phyloP scores from a whole-genome alignment of 1,139 yeast species.

The Pichia sp. region DNA sequence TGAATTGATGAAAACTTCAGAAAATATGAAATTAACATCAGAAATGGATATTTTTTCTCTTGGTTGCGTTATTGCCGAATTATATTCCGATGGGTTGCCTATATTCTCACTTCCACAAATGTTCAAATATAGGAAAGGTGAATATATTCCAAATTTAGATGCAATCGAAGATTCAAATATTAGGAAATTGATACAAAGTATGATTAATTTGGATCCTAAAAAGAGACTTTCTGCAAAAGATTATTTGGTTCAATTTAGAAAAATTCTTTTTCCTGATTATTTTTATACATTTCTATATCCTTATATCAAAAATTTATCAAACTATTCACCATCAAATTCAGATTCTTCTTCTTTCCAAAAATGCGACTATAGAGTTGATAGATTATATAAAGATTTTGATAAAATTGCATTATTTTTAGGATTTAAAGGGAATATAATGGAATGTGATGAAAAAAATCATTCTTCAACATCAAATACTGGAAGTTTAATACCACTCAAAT shows the following conservation, averaged over 20 bases:
- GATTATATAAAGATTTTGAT: conserved; percentile 52
- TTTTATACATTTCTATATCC: conserved; percentile 69
- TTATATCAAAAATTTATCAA: conserved; percentile 46
- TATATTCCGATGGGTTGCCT: conserved; percentile 81
- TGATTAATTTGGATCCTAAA: conserved; percentile 59
- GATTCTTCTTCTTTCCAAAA: conserved; percentile 25
- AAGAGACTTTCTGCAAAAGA: conserved; percentile 52
- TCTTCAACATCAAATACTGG: conserved; percentile 2
- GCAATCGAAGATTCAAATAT: conserved; percentile 47
- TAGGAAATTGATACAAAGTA: conserved; percentile 48
- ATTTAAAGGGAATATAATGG: conserved; percentile 29
- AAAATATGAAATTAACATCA: conserved; percentile 42
- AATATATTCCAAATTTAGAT: conserved; percentile 55
- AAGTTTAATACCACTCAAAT: conserved; percentile 35
- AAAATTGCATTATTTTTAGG: conserved; percentile 44
- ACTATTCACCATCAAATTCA: conserved; percentile 17
- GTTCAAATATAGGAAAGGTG: conserved; percentile 71
- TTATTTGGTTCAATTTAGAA: conserved; percentile 46
- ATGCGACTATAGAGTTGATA: conserved; percentile 56
- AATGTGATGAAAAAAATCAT: conserved; percentile 10
- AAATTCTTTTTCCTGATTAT: conserved; percentile 57
- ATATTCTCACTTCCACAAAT: conserved; percentile 81
- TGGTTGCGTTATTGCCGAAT: conserved; percentile 90
- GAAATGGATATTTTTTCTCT: conserved; percentile 85
- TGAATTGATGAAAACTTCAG: conserved; percentile 25